Evolutionary conservation across 768 basidiomycete species (phyloP).

Genomic region (Gloeophyllum trabeum): DNA sequence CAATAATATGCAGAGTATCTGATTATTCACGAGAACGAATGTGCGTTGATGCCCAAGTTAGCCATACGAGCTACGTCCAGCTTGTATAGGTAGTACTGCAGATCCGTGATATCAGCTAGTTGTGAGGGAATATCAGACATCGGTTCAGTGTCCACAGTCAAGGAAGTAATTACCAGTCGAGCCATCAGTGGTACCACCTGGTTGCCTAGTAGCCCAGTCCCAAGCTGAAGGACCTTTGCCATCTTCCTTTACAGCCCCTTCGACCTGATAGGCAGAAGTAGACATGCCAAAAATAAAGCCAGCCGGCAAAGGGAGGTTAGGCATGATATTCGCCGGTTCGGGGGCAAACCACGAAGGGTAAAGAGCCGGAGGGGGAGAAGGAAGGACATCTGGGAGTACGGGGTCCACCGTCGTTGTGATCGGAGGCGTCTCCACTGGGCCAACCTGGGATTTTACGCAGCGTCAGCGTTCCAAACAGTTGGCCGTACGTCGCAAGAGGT

Average conservation of each 20-base stretch:
- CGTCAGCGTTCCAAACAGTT: background rate
- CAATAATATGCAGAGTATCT: background rate
- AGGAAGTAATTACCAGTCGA: slow-evolving; percentile 24
- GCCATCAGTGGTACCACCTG: slow-evolving; percentile 27
- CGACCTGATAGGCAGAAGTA: slow-evolving; percentile 41
- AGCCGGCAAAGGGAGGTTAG: slow-evolving; percentile 30
- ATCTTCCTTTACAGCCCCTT: slow-evolving; percentile 38
- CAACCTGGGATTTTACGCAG: slow-evolving; percentile 28
- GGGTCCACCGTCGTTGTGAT: slow-evolving; percentile 33
- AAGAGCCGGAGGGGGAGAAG: slow-evolving; percentile 31
- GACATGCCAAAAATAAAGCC: slow-evolving; percentile 41
- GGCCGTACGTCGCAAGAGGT: background rate
- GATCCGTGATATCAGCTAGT: slow-evolving; percentile 34
- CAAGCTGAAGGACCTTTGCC: slow-evolving; percentile 36
- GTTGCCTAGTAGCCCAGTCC: slow-evolving; percentile 35
- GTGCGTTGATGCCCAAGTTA: slow-evolving; percentile 38
- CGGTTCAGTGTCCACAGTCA: too few relatives aligned
- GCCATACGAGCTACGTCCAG: slow-evolving; percentile 37
- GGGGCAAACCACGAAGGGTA: slow-evolving; percentile 37
- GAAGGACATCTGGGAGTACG: slow-evolving; percentile 23
- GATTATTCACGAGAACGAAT: slow-evolving; percentile 34
- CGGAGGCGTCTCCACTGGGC: slow-evolving; percentile 29
- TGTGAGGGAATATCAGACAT: too few relatives aligned
- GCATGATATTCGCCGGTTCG: slow-evolving; percentile 29
- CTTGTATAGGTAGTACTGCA: slow-evolving; percentile 43